Percentiles rank a stretch among this genome's conserved stretches.
phyloP scores from a whole-genome alignment of 1,284 basidiomycete genomes.

The Cryptococcus neoformans region DNA sequence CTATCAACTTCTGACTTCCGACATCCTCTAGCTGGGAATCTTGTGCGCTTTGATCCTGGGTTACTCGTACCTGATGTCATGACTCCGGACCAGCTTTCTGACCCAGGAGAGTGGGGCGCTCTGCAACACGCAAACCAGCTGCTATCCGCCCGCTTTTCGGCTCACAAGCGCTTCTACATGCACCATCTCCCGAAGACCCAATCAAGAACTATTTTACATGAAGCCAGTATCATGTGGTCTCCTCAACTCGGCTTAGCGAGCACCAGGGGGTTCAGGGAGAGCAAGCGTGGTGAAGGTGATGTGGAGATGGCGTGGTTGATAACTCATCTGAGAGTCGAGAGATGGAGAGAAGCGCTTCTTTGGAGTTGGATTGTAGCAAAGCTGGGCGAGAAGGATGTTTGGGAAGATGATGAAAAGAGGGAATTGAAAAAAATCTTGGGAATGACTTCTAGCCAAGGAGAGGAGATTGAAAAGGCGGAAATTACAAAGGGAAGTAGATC shows the following conservation, averaged over 20 bases:
- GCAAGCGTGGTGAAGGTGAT: constrained; percentile 31
- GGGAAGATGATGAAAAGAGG: constrained; percentile 22
- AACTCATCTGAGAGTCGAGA: constrained; percentile 35
- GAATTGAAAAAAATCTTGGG: constrained; percentile 24
- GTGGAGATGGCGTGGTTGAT: constrained; percentile 39
- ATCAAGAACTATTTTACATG: constrained; percentile 25
- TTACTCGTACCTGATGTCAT: constrained; percentile 25
- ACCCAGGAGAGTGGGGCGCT: constrained; percentile 42
- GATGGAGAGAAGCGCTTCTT: constrained; percentile 43
- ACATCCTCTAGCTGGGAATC: constrained; percentile 34
- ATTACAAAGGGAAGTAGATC: constrained; percentile 11
- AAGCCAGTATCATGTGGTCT: constrained; percentile 39
- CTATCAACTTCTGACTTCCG: constrained; percentile 32
- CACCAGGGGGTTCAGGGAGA: constrained; percentile 36
- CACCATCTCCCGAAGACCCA: constrained; percentile 40
- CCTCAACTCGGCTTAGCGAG: constrained; percentile 21
- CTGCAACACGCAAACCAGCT: constrained; percentile 33
- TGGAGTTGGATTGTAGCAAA: constrained; percentile 38
- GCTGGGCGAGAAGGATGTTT: constrained; percentile 29
- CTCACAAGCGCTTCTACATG: constrained; percentile 28
- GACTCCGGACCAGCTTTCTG: constrained; percentile 15
- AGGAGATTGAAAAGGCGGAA: constrained; percentile 2
- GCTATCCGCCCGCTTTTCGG: constrained; percentile 31
- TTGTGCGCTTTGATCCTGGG: constrained; percentile 31
- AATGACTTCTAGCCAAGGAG: constrained; percentile 9